phyloP scores from a whole-genome alignment of 140 eudicot genomes.

The Erigeron philadelphicus region DNA sequence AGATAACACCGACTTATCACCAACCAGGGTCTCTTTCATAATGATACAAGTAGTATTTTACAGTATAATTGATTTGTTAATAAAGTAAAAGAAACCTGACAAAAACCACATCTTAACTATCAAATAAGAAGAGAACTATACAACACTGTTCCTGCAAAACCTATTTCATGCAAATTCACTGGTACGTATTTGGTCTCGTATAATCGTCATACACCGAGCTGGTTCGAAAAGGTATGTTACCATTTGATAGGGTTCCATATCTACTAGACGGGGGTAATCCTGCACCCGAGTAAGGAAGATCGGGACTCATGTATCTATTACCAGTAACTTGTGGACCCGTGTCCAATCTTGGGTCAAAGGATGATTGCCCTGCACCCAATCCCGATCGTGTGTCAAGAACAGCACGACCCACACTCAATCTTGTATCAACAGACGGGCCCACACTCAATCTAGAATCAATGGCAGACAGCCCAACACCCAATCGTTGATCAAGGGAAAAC shows the following conservation, averaged over 20 bases:
- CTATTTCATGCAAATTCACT: slow-evolving; percentile 22
- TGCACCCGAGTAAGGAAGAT: slow-evolving; percentile 5
- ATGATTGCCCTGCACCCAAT: not conserved
- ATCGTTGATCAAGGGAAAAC: slow-evolving; percentile 5
- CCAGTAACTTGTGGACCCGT: slow-evolving; percentile 22
- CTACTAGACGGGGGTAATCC: slow-evolving; percentile 30
- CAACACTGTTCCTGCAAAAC: slow-evolving; percentile 17
- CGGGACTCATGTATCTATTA: slow-evolving; percentile 23
- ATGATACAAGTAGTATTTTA: slow-evolving; percentile 28
- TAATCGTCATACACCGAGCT: slow-evolving; percentile 35
- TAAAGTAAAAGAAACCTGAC: not conserved
- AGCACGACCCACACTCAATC: not conserved
- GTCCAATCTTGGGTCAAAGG: slow-evolving; percentile 21
- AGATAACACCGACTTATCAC: slow-evolving; percentile 1
- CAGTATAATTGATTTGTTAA: slow-evolving; percentile 14
- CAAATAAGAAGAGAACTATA: slow-evolving; percentile 22
- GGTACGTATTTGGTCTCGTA: slow-evolving; percentile 35
- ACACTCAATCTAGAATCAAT: slow-evolving; percentile 23
- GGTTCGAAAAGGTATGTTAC: slow-evolving; percentile 34
- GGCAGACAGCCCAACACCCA: slow-evolving; percentile 4
- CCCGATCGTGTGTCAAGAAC: slow-evolving; percentile 18
- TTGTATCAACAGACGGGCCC: slow-evolving; percentile 7
- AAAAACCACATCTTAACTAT: slow-evolving; percentile 13
- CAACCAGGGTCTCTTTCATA: slow-evolving; percentile 19
- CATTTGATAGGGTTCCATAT: slow-evolving; percentile 22